A percentile compares a stretch with the other conserved stretches of the same genome.
Conservation (phyloP, 495 filamentous ascomycete species). For the Penicillium simplicissimum region DNA sequence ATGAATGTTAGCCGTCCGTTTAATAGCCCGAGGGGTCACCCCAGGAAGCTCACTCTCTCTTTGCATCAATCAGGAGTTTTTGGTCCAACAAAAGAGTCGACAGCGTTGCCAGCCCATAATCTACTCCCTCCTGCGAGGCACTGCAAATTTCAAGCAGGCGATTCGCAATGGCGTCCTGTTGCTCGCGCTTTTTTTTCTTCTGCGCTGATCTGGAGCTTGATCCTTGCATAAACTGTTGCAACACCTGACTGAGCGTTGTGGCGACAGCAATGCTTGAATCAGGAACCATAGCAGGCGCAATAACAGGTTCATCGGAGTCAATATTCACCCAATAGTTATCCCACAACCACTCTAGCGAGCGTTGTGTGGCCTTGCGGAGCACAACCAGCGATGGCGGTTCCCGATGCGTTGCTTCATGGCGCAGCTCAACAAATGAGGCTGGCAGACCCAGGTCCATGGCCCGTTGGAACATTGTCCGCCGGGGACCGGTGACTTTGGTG, state of each 20-base stretch:
- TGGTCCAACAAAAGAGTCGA: conserved; percentile 34
- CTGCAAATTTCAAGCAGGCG: conserved; percentile 36
- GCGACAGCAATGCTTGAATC: conserved; percentile 21
- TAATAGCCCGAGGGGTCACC: not conserved
- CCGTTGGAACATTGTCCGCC: conserved; percentile 78
- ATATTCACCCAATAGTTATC: conserved; percentile 69
- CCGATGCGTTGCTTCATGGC: conserved; percentile 88
- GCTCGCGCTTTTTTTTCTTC: conserved; percentile 39
- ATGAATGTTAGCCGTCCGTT: conserved; percentile 9
- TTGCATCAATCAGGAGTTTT: conserved; percentile 28
- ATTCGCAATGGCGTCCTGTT: conserved; percentile 25
- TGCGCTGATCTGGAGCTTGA: conserved; percentile 20
- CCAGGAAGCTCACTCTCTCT: conserved; percentile 34
- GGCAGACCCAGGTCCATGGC: conserved; percentile 76
- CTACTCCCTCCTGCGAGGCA: conserved; percentile 5
- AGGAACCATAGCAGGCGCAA: conserved; percentile 5
- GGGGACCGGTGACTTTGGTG: conserved; percentile 64
- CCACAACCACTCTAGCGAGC: conserved; percentile 85
- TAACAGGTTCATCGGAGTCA: conserved; percentile 23
- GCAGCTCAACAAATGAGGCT: conserved; percentile 81
- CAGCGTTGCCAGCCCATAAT: conserved; percentile 23
- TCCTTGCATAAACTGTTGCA: conserved; percentile 22
- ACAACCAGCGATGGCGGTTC: conserved; percentile 74
- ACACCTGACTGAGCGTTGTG: conserved; percentile 18
- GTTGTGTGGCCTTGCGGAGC: conserved; percentile 62